Conservation (phyloP, 2,329 filamentous ascomycete genomes). For the Colletotrichum spinosum region DNA sequence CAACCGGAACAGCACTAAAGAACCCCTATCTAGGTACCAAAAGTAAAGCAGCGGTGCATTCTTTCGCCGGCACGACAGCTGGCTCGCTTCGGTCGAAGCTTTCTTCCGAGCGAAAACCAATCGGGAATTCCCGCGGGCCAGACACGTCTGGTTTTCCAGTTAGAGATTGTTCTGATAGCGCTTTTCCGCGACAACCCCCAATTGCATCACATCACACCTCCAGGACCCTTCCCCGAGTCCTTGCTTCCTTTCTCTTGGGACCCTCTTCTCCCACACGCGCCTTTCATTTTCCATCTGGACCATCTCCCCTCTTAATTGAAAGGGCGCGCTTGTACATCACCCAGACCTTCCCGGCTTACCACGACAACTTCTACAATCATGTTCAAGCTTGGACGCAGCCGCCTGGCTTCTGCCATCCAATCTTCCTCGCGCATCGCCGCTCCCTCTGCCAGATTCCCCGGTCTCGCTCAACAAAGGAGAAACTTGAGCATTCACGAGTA, state of each 20-base stretch:
- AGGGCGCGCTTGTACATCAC: conserved; percentile 11
- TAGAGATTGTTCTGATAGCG: conserved; percentile 34
- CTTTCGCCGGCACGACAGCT: conserved; percentile 20
- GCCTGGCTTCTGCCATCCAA: conserved; percentile 81
- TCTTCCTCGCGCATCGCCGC: conserved; percentile 66
- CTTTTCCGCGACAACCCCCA: conserved; percentile 31
- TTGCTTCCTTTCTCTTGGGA: conserved; percentile 33
- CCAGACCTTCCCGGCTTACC: conserved; percentile 5
- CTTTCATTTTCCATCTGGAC: conserved; percentile 13
- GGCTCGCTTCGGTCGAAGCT: conserved; percentile 34
- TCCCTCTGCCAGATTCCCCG: conserved; percentile 68
- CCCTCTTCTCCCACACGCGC: conserved; percentile 28
- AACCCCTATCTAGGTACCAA: not conserved
- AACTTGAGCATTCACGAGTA: conserved; percentile 98
- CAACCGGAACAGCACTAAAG: too few species aligned
- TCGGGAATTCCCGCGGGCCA: conserved; percentile 37
- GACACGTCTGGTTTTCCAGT: conserved; percentile 35
- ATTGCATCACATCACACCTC: conserved; percentile 36
- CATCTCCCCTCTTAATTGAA: conserved; percentile 28
- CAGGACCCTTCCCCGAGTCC: conserved; percentile 6
- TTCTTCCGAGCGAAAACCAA: conserved; percentile 32
- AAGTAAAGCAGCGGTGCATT: conserved; percentile 10
- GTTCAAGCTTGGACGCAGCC: conserved; percentile 89
- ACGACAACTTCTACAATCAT: conserved; percentile 61
- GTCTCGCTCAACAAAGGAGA: conserved; percentile 79